A percentile compares a stretch with the other conserved stretches of the same genome.
Evolutionary conservation across 495 filamentous ascomycete species (phyloP).

Genomic region (Letharia lupina): DNA sequence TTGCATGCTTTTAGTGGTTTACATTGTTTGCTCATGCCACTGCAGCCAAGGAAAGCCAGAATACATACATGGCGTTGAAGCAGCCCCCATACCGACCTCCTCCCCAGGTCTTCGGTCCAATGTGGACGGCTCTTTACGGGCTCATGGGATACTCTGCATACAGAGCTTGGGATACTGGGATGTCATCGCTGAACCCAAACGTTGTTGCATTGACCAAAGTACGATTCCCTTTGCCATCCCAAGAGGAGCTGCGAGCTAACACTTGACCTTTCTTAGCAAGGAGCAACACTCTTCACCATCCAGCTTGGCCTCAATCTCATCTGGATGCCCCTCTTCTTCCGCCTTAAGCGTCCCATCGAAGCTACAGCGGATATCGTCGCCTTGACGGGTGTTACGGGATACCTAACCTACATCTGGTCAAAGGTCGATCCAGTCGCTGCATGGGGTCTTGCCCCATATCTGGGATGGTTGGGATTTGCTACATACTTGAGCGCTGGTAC

Average conservation of each 20-base stretch:
- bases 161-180: constrained; percentile 55
- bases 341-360: constrained; percentile 55
- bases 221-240: constrained; percentile 3
- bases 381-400: constrained; percentile 58
- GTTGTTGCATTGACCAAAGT: constrained; percentile 36
- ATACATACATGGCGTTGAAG: constrained; percentile 56
- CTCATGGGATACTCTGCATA: constrained; percentile 85
- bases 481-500: constrained; percentile 66
- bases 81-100: constrained; percentile 80
- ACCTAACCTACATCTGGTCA: constrained; percentile 66
- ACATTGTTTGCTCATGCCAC: constrained; percentile 3
- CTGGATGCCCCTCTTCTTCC: constrained; percentile 95
- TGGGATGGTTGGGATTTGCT: constrained; percentile 76
- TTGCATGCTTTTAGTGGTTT: neutral
- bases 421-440: constrained; percentile 61
- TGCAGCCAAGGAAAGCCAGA: constrained; percentile 47
- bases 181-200: constrained; percentile 38
- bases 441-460: constrained; percentile 68
- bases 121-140: constrained; percentile 80
- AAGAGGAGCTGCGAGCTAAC: constrained; percentile 13
- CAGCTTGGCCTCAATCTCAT: constrained; percentile 76
- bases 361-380: constrained; percentile 69
- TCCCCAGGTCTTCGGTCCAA: constrained; percentile 68
- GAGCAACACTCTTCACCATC: constrained; percentile 68
- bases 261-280: constrained; percentile 39